Conservation (phyloP, 495 filamentous ascomycete species). For the Patellaria atrata region DNA sequence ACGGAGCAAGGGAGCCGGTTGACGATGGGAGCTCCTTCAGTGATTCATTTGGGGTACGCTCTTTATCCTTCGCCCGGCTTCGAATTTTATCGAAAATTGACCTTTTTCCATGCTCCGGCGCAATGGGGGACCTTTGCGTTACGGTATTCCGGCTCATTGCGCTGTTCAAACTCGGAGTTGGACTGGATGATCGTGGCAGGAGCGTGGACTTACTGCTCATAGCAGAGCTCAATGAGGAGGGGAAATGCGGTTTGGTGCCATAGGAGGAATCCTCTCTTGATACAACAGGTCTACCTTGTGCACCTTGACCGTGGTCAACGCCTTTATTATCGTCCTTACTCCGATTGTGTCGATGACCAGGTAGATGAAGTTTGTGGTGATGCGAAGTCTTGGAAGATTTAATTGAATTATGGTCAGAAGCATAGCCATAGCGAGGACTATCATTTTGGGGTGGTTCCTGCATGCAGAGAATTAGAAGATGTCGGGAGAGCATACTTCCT, state of each 20-base stretch:
- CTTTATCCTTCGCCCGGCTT: constrained; percentile 42
- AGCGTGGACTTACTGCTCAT: constrained; percentile 36
- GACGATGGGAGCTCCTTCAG: constrained; percentile 43
- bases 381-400: constrained; percentile 22
- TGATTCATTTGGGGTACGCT: constrained; percentile 26
- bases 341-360: constrained; percentile 55
- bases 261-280: constrained; percentile 56
- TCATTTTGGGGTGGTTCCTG: constrained; percentile 17
- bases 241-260: constrained; percentile 28
- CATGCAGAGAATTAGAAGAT: too few species aligned
- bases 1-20: constrained; percentile 34
- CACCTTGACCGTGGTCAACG: constrained; percentile 31
- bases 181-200: constrained; percentile 51
- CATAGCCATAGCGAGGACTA: constrained; percentile 7
- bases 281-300: constrained; percentile 40
- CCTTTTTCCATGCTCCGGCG: constrained; percentile 41
- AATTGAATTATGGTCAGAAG: constrained; percentile 14
- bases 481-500: too few species aligned
- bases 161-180: constrained; percentile 56
- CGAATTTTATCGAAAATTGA: constrained; percentile 53
- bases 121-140: constrained; percentile 42
- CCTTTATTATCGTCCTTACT: constrained; percentile 59
- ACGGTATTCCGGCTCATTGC: constrained; percentile 18
- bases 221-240: constrained; percentile 26
- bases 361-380: constrained; percentile 48